Conservation (phyloP, 805 yeast species). For the Zygosaccharomyces gambellarensis region DNA sequence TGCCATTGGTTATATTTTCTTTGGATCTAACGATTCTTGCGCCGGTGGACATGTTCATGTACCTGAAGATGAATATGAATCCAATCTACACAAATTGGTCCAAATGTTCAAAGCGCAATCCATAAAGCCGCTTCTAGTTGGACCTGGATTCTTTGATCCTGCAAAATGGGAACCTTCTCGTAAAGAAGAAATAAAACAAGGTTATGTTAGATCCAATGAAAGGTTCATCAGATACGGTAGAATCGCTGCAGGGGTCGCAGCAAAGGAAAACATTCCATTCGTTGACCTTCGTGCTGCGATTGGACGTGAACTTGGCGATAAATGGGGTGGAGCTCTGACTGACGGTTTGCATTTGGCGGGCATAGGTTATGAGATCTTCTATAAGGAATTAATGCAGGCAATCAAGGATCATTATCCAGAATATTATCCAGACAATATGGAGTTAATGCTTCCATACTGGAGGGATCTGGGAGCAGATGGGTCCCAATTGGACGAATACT, state of each 20-base stretch:
- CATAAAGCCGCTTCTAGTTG: constrained; percentile 53
- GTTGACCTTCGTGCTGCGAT: constrained; percentile 51
- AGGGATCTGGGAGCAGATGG: constrained; percentile 31
- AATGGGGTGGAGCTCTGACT: constrained; percentile 39
- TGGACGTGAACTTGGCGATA: constrained; percentile 33
- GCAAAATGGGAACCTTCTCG: constrained; percentile 37
- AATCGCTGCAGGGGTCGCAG: constrained; percentile 45
- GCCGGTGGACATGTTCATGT: constrained; percentile 45
- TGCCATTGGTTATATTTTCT: constrained; percentile 51
- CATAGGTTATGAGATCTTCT: constrained; percentile 48
- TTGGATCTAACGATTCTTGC: constrained; percentile 78
- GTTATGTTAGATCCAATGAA: constrained; percentile 44
- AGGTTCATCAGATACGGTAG: constrained; percentile 47
- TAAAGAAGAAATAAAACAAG: constrained; percentile 35
- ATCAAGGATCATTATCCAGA: constrained; percentile 47
- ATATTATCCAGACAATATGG: constrained; percentile 39
- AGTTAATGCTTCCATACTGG: constrained; percentile 40
- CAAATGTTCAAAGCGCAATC: constrained; percentile 37
- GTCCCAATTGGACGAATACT: constrained; percentile 14
- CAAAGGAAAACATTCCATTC: constrained; percentile 47
- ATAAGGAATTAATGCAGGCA: constrained; percentile 38
- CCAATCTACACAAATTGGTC: constrained; percentile 46
- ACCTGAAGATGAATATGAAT: constrained; percentile 43
- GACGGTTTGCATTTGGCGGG: constrained; percentile 63
- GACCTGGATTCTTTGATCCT: constrained; percentile 57